Percentiles rank a stretch among this genome's conserved stretches.
phyloP scores from a whole-genome alignment of 179 eudicot genomes.

The Silene vulgaris region DNA sequence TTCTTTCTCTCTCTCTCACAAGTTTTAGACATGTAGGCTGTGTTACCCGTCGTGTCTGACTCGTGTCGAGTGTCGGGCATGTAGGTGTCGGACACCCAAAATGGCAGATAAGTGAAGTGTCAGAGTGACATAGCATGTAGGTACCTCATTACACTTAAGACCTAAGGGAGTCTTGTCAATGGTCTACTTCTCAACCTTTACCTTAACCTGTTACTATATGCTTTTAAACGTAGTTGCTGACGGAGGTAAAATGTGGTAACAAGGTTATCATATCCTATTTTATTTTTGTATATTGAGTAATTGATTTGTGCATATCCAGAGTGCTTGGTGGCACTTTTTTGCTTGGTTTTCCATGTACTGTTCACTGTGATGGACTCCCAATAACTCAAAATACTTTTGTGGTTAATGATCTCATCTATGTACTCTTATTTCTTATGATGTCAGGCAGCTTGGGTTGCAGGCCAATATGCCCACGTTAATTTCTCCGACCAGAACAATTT shows the following conservation, averaged over 20 bases:
- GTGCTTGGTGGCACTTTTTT: background rate
- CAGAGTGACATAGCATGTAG: background rate
- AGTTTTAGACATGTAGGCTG: background rate
- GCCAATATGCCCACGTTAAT: conserved; percentile 91
- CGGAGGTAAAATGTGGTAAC: background rate
- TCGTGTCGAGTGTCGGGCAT: no score
- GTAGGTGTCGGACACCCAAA: no score
- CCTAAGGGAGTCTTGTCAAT: background rate
- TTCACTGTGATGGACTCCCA: background rate
- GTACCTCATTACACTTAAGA: background rate
- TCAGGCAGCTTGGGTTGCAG: conserved; percentile 99
- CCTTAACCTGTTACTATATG: background rate
- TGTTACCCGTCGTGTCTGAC: no score
- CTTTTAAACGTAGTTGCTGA: background rate
- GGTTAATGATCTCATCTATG: background rate
- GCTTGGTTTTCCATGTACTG: background rate
- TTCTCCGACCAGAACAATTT: conserved; percentile 87
- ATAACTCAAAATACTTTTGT: background rate
- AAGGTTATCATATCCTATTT: background rate
- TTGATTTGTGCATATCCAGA: background rate
- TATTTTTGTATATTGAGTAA: background rate
- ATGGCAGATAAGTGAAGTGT: no score
- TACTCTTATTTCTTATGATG: conserved; percentile 14
- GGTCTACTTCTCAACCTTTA: background rate
- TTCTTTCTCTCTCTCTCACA: background rate